Evolutionary conservation across 306 rosid genomes (phyloP).

Genomic region (Gleditsia sinensis): DNA sequence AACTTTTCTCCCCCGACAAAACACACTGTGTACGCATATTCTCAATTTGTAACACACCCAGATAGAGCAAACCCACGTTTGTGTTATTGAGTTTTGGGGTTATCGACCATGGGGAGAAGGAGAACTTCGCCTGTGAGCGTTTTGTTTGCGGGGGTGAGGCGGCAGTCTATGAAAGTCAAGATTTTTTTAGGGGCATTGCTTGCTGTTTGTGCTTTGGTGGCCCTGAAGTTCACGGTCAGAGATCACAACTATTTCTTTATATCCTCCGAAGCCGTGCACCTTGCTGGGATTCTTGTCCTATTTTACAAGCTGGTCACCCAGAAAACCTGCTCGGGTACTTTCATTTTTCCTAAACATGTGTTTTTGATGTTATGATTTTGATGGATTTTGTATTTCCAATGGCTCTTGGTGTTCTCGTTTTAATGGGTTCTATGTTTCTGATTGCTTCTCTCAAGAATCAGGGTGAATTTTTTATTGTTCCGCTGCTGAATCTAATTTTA

Average conservation of each 20-base stretch:
- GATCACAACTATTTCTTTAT: constrained; percentile 44
- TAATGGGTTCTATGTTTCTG: too few relatives aligned
- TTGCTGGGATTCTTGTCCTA: constrained; percentile 59
- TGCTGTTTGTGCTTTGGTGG: constrained; percentile 49
- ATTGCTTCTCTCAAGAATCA: too few relatives aligned
- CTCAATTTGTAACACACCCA: background rate
- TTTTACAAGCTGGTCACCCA: constrained; percentile 70
- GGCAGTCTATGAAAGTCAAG: constrained; percentile 50
- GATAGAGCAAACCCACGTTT: background rate
- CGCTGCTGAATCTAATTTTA: too few relatives aligned
- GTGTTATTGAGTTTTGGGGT: background rate
- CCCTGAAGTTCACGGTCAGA: constrained; percentile 37
- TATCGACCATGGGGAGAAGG: constrained; percentile 53
- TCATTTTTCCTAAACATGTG: background rate
- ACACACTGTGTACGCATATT: background rate
- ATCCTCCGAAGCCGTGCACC: constrained; percentile 55
- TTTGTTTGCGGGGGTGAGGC: constrained; percentile 55
- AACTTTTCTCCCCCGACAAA: background rate
- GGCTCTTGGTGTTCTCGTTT: background rate
- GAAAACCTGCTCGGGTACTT: constrained; percentile 80
- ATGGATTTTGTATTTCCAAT: background rate
- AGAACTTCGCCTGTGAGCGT: constrained; percentile 42
- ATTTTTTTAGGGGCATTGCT: constrained; percentile 44
- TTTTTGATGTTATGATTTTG: background rate
- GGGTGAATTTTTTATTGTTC: too few relatives aligned